Evolutionary conservation across 257 asterid species (phyloP).

Genomic region (Nicotiana sylvestris): DNA sequence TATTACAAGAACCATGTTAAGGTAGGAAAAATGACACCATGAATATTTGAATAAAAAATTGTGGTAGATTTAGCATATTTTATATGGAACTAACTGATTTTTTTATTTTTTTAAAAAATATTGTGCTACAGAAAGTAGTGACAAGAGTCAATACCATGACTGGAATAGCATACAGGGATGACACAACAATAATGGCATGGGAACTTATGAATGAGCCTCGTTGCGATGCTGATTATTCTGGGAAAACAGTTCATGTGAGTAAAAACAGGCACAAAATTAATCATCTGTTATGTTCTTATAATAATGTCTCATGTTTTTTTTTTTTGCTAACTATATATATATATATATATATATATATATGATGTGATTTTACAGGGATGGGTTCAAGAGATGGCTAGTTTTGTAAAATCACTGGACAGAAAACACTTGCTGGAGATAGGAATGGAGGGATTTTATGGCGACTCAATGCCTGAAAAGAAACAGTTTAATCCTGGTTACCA

Average conservation of each 20-base stretch:
- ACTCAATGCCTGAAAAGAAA: conserved; percentile 47
- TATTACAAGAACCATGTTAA: conserved; percentile 40
- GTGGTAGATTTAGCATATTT: not conserved
- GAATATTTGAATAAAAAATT: not conserved
- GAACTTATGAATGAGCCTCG: conserved; percentile 60
- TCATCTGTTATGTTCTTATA: not conserved
- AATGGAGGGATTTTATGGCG: conserved; percentile 88
- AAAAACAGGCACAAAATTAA: not conserved
- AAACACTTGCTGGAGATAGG: conserved; percentile 65
- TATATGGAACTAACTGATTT: not conserved
- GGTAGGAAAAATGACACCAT: conserved; percentile 13
- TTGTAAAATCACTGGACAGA: conserved; percentile 50
- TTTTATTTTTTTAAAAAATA: not conserved
- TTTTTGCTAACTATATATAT: not conserved
- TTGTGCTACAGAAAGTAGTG: conserved; percentile 25
- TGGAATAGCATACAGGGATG: conserved; percentile 35
- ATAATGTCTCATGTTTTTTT: not conserved
- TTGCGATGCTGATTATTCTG: conserved; percentile 45
- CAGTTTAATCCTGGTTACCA: conserved; percentile 61
- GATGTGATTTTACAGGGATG: conserved; percentile 21
- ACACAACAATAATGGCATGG: conserved; percentile 56
- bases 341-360: not conserved
- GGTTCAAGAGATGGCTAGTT: conserved; percentile 58
- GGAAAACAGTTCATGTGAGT: conserved; percentile 34
- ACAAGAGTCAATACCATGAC: conserved; percentile 41